Conservation (phyloP, 1,139 yeast genomes). For the Hemisphaericaspora subhashii region DNA sequence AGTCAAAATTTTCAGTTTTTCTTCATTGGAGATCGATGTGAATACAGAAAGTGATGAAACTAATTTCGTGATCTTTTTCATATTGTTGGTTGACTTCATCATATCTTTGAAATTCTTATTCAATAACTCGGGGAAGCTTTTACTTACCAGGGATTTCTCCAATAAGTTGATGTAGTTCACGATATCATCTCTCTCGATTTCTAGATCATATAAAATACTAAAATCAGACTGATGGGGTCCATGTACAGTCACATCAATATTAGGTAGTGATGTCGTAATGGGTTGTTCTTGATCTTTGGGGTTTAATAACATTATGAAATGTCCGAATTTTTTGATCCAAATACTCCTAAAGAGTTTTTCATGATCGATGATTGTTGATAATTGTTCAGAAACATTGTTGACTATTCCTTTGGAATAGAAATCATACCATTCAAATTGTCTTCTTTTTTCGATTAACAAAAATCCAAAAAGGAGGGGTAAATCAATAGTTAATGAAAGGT, state of each 20-base stretch:
- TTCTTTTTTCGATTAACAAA: slow-evolving; percentile 63
- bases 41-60: slow-evolving; percentile 34
- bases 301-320: slow-evolving; percentile 32
- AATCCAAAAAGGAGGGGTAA: slow-evolving; percentile 82
- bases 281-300: slow-evolving; percentile 16
- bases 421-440: slow-evolving; percentile 69
- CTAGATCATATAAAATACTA: slow-evolving; percentile 22
- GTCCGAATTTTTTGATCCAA: slow-evolving; percentile 67
- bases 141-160: slow-evolving; percentile 22
- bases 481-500: slow-evolving; percentile 60
- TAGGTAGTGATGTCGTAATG: slow-evolving; percentile 29
- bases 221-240: slow-evolving; percentile 23
- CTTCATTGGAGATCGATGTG: slow-evolving; percentile 26
- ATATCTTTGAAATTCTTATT: slow-evolving; percentile 49
- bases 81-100: slow-evolving; percentile 35
- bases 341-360: slow-evolving; percentile 58
- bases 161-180: slow-evolving; percentile 32
- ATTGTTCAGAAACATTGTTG: slow-evolving; percentile 55
- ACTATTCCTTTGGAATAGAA: slow-evolving; percentile 52
- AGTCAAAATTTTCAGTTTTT: slow-evolving; percentile 12
- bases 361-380: slow-evolving; percentile 56
- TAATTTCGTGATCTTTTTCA: slow-evolving; percentile 39
- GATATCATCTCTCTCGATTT: slow-evolving; percentile 44
- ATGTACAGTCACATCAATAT: slow-evolving; percentile 42
- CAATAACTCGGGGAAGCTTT: slow-evolving; percentile 40